Percentiles rank a stretch among this genome's conserved stretches.
Conservation (phyloP, 2,329 filamentous ascomycete genomes). For the Talaromyces pinophilus region DNA sequence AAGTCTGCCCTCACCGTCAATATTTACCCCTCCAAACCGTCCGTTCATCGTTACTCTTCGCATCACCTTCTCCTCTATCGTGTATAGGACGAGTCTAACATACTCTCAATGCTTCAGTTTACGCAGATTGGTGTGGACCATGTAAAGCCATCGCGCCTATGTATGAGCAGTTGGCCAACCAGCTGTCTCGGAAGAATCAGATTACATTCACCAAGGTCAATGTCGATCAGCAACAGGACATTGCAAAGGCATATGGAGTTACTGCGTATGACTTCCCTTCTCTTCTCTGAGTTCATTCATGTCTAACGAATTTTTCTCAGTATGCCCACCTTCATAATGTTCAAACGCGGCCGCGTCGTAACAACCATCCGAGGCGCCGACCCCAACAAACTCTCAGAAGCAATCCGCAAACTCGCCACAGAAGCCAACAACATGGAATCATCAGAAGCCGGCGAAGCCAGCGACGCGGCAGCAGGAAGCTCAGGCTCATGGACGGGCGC, state of each 20-base stretch:
- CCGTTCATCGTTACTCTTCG: background rate
- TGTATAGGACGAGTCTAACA: background rate
- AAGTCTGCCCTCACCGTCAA: conserved; percentile 45
- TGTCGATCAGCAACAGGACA: conserved; percentile 72
- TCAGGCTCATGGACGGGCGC: conserved; percentile 67
- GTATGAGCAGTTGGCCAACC: conserved; percentile 73
- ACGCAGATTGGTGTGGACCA: conserved; percentile 81
- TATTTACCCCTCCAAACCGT: conserved; percentile 15
- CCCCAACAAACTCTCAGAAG: conserved; percentile 66
- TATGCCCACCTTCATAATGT: conserved; percentile 92
- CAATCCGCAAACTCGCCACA: conserved; percentile 69
- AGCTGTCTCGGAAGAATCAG: conserved; percentile 68
- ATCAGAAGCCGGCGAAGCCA: conserved; percentile 44
- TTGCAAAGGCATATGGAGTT: conserved; percentile 72
- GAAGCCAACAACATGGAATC: conserved; percentile 58
- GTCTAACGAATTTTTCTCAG: conserved; percentile 35
- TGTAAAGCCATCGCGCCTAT: conserved; percentile 82
- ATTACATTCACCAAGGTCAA: conserved; percentile 89
- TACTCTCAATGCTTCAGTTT: conserved; percentile 60
- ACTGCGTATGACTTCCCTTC: conserved; percentile 54
- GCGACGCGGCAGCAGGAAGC: conserved; percentile 37
- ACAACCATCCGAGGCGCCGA: conserved; percentile 75
- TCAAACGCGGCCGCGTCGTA: conserved; percentile 68
- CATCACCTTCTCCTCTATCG: background rate
- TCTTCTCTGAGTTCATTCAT: background rate